Conservation (phyloP, 2,329 filamentous ascomycete species). For the Alternaria alternata region DNA sequence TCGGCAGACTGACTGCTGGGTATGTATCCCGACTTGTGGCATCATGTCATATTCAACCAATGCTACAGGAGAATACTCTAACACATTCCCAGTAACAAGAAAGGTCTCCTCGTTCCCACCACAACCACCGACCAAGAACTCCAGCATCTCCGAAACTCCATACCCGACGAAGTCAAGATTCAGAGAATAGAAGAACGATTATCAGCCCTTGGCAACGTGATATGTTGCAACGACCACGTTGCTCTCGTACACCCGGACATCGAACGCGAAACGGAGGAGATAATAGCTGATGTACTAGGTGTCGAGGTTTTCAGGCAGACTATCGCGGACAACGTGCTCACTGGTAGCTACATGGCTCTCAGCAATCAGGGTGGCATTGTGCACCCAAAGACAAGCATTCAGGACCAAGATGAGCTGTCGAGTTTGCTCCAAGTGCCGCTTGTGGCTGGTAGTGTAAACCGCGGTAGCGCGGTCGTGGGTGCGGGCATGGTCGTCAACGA, state of each 20-base stretch:
- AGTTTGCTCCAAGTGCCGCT: constrained; percentile 93
- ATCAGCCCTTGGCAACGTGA: constrained; percentile 95
- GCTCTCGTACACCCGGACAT: constrained; percentile 95
- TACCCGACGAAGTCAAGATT: constrained; percentile 91
- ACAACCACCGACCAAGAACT: constrained; percentile 97
- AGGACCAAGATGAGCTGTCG: constrained; percentile 97
- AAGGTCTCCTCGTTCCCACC: constrained; percentile 94
- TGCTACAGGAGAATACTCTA: not conserved
- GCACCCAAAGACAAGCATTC: constrained; percentile 94
- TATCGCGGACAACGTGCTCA: constrained; percentile 94
- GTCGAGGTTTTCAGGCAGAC: constrained; percentile 94
- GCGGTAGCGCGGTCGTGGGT: constrained; percentile 92
- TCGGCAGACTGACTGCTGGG: constrained; percentile 94
- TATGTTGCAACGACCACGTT: constrained; percentile 95
- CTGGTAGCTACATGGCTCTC: constrained; percentile 94
- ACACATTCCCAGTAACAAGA: constrained; percentile 74
- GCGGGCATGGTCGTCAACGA: constrained; percentile 97
- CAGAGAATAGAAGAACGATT: constrained; percentile 97
- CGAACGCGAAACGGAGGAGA: constrained; percentile 97
- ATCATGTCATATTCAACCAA: not conserved
- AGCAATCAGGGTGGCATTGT: constrained; percentile 97
- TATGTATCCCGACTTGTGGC: constrained; percentile 52
- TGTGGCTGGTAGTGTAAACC: constrained; percentile 92
- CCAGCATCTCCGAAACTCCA: constrained; percentile 92
- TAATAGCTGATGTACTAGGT: constrained; percentile 91